Evolutionary conservation across 2,329 filamentous ascomycete genomes (phyloP).

Genomic region (Myriosclerotinia curreyana): DNA sequence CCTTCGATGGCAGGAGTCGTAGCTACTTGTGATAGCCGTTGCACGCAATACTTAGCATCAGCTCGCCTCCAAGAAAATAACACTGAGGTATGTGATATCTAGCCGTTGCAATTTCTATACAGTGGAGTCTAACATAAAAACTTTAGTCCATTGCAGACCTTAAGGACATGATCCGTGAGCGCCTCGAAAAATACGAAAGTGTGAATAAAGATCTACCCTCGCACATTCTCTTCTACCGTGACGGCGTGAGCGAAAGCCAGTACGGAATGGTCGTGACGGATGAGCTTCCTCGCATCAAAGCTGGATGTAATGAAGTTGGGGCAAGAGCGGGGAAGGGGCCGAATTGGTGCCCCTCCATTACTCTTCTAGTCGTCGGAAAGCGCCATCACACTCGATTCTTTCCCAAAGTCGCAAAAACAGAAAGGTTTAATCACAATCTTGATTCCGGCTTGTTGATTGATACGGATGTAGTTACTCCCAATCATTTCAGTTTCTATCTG

Average conservation of each 20-base stretch:
- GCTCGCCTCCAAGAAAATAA: conserved; percentile 70
- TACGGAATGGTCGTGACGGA: conserved; percentile 33
- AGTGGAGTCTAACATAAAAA: background rate
- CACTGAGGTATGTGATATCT: conserved; percentile 59
- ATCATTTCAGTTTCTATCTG: conserved; percentile 9
- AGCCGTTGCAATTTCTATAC: background rate
- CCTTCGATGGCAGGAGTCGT: conserved; percentile 80
- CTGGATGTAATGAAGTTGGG: conserved; percentile 14
- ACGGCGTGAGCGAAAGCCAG: conserved; percentile 41
- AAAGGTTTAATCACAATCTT: background rate
- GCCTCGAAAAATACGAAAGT: conserved; percentile 30
- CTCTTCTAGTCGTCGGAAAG: conserved; percentile 1
- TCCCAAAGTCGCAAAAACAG: background rate
- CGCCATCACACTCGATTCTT: conserved; percentile 16
- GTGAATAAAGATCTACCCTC: conserved; percentile 43
- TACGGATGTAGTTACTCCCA: background rate
- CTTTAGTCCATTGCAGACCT: conserved; percentile 41
- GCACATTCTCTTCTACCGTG: conserved; percentile 39
- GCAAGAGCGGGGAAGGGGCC: background rate
- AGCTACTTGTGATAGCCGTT: conserved; percentile 61
- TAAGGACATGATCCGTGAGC: conserved; percentile 24
- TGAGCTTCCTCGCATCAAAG: conserved; percentile 37
- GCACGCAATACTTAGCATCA: conserved; percentile 72
- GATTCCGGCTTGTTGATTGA: background rate
- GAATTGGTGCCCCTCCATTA: conserved; percentile 1